A percentile compares a stretch with the other conserved stretches of the same genome.
These are phyloP conservation scores for Brassica cretica DNA, from an alignment of 345 rosid species.

Conservation along the genomic window DNA sequence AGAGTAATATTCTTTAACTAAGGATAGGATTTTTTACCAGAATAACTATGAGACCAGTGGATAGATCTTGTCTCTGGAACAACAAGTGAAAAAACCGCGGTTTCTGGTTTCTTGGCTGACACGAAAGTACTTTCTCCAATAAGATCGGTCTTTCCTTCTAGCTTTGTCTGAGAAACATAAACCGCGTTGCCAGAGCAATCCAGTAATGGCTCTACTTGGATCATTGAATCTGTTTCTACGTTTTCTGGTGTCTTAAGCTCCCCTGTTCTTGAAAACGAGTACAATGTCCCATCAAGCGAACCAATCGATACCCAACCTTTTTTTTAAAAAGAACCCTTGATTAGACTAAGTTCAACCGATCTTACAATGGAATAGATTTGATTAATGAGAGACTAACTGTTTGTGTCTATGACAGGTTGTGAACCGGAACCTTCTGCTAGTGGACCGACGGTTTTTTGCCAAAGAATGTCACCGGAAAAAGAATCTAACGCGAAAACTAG, in stretches of 20 bases:
- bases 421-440: slow-evolving; percentile 44
- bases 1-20: not conserved
- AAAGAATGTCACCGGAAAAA: slow-evolving; percentile 61
- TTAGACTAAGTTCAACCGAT: slow-evolving; percentile 2
- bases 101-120: slow-evolving; percentile 62
- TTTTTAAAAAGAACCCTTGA: not conserved
- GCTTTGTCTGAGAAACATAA: slow-evolving; percentile 64
- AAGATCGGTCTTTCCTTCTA: slow-evolving; percentile 55
- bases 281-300: slow-evolving; percentile 78
- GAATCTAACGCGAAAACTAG: slow-evolving; percentile 63
- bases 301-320: slow-evolving; percentile 82
- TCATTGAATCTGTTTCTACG: slow-evolving; percentile 45
- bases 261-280: slow-evolving; percentile 79
- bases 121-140: slow-evolving; percentile 45
- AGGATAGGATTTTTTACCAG: slow-evolving; percentile 49
- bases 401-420: slow-evolving; percentile 61
- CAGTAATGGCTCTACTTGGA: slow-evolving; percentile 57
- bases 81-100: slow-evolving; percentile 57
- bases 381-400: slow-evolving; percentile 44
- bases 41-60: slow-evolving; percentile 77
- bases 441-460: slow-evolving; percentile 75
- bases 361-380: not conserved
- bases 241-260: slow-evolving; percentile 52
- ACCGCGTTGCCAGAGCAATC: slow-evolving; percentile 80
- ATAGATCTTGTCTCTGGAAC: slow-evolving; percentile 68